Evolutionary conservation across 768 basidiomycete species (phyloP), one percentile per base, ranked within the genome.

Genomic region (Agrocybe pediades): DNA sequence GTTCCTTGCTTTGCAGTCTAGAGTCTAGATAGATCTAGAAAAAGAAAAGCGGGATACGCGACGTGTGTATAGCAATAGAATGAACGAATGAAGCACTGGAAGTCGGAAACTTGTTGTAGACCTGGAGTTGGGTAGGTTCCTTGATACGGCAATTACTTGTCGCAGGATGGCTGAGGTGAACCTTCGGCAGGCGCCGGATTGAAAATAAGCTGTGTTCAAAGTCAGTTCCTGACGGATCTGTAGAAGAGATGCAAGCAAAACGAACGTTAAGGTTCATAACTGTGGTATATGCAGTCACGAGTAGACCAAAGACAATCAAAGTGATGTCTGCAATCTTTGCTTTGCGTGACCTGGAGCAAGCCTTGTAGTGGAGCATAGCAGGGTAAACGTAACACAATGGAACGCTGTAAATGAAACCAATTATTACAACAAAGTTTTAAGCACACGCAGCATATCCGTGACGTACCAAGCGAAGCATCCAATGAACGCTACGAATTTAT

Each of bases 321-420:
- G 78, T 71, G 41, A 87, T 85, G 68, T 98, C 95, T 1, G 74
- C 74, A 3, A 78, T 40, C 66, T 87, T 92, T 69, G 87, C 76
- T 59, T 64, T 80, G 54, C 77, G 75, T 1, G 90, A 95, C 57
- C 74, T 79, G 6, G 95, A 88, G 60, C 86, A 86, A n/a, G 88
- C 89, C 71, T 82, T 89, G 73, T 92, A 90, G 66, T 96, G 95
- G 56, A 97, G 71, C 88, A 97, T 86, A 5, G 95, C 87, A 3
- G 95, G 96, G 64, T 97, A 98, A 44, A 95, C 85, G 67, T 92
- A 95, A 69, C 94, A 96, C 55, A 98, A 74, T 7, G 96, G 96
- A 8, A 97, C 87, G 63, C 95, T 96, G 44, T 8, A 52, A 30
- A 30, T 7, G 8, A 15, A 15, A 15, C 29, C 29, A 15, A 30